Conservation (phyloP, 1,284 basidiomycete genomes). For the Hymenochaete sp. region DNA sequence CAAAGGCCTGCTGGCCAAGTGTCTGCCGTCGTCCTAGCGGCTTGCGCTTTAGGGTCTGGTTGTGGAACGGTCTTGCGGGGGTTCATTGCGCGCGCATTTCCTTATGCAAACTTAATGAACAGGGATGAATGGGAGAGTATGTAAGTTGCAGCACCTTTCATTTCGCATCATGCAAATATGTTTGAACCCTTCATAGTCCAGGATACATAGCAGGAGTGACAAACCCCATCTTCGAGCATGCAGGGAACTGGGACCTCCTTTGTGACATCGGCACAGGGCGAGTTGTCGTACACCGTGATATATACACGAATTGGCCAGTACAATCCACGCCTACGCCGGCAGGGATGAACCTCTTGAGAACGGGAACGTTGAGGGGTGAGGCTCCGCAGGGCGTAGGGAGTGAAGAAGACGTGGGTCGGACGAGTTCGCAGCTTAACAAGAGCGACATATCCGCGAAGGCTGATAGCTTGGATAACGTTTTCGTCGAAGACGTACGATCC, state of each 20-base stretch:
- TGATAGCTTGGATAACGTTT: slow-evolving; percentile 71
- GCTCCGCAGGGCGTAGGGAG: slow-evolving; percentile 31
- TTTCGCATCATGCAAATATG: slow-evolving; percentile 1
- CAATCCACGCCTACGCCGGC: slow-evolving; percentile 31
- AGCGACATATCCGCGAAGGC: slow-evolving; percentile 45
- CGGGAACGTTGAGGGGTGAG: slow-evolving; percentile 56
- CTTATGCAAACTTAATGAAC: slow-evolving; percentile 86
- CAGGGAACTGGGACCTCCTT: slow-evolving; percentile 85
- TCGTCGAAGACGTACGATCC: slow-evolving; percentile 79
- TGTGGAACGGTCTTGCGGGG: slow-evolving; percentile 80
- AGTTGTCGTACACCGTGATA: slow-evolving; percentile 81
- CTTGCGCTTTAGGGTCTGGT: slow-evolving; percentile 86
- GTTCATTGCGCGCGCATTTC: slow-evolving; percentile 84
- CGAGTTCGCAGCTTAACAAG: slow-evolving; percentile 32
- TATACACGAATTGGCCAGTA: slow-evolving; percentile 51
- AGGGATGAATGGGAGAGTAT: slow-evolving; percentile 85
- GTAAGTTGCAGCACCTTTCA: slow-evolving; percentile 36
- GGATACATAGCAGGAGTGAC: slow-evolving; percentile 95
- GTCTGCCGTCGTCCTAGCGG: slow-evolving; percentile 84
- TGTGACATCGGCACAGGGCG: slow-evolving; percentile 83
- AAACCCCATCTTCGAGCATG: slow-evolving; percentile 89
- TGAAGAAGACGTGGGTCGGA: slow-evolving; percentile 53
- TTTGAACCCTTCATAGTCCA: slow-evolving; percentile 37
- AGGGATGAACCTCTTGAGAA: slow-evolving; percentile 37
- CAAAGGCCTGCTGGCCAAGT: slow-evolving; percentile 81